These are phyloP conservation scores for Neurospora sp. DNA, from an alignment of 495 filamentous ascomycete genomes.

Conservation along the genomic window DNA sequence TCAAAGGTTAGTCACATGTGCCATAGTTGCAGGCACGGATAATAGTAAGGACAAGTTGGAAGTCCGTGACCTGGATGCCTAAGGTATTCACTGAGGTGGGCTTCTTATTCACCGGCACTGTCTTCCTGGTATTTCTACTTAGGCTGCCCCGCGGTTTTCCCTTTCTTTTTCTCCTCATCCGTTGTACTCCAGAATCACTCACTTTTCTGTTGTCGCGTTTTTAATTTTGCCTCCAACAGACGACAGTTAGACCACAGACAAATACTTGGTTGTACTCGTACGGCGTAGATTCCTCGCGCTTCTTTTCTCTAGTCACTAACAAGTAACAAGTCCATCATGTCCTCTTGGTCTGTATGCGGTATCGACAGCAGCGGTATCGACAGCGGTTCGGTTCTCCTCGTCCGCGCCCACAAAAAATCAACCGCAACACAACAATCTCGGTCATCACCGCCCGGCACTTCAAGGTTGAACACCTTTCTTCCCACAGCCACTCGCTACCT, in stretches of 20 bases:
- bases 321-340: no score
- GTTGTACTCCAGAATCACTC: background rate
- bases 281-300: no score
- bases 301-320: no score
- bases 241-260: background rate
- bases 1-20: background rate
- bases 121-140: background rate
- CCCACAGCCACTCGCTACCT: no score
- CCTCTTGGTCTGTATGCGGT: background rate
- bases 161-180: background rate
- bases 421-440: background rate
- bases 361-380: no score
- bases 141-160: background rate
- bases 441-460: background rate
- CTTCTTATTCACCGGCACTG: background rate
- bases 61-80: background rate
- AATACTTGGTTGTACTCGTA: background rate
- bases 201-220: background rate
- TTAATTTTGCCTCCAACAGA: background rate
- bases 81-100: background rate
- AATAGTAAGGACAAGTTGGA: background rate
- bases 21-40: background rate
- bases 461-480: background rate
- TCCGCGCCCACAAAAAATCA: background rate
- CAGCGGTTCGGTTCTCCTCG: background rate